Evolutionary conservation across 352 stramenopile genomes (phyloP).

Genomic region (Globisporangium viniferum): DNA sequence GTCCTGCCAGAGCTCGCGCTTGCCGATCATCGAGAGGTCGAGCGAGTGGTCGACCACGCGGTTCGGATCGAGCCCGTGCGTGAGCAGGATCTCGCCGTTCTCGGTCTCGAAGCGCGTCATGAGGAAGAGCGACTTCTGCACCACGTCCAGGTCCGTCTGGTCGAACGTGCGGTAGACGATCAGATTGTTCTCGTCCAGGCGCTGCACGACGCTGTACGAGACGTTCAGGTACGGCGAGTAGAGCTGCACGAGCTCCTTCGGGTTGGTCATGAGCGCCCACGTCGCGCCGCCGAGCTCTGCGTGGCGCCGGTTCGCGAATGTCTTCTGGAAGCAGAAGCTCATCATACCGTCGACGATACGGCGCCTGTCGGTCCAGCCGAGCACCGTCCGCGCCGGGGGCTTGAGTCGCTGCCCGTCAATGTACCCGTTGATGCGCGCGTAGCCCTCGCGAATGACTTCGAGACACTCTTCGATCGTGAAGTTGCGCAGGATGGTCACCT

Average conservation of each 20-base stretch:
- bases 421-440: slow-evolving; percentile 31
- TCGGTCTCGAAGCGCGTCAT: slow-evolving; percentile 49
- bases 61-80: slow-evolving; percentile 30
- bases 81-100: slow-evolving; percentile 34
- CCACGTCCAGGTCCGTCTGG: slow-evolving; percentile 35
- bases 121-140: slow-evolving; percentile 41
- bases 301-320: slow-evolving; percentile 27
- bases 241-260: slow-evolving; percentile 24
- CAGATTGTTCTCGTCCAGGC: slow-evolving; percentile 40
- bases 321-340: slow-evolving; percentile 43
- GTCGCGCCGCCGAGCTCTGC: slow-evolving; percentile 26
- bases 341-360: slow-evolving; percentile 23
- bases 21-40: slow-evolving; percentile 31
- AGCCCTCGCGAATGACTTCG: slow-evolving; percentile 36
- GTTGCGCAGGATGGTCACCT: slow-evolving; percentile 33
- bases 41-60: slow-evolving; percentile 38
- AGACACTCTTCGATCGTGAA: slow-evolving; percentile 45
- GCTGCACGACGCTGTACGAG: slow-evolving; percentile 30
- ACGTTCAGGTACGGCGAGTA: slow-evolving; percentile 48
- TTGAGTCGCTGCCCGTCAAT: slow-evolving; percentile 36
- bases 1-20: slow-evolving; percentile 42
- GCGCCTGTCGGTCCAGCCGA: slow-evolving; percentile 44
- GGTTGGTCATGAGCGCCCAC: slow-evolving; percentile 30
- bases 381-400: slow-evolving; percentile 24
- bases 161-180: slow-evolving; percentile 40